Percentiles rank a stretch among this genome's conserved stretches.
Evolutionary conservation across 768 basidiomycete species (phyloP).

Genomic region (Auriscalpium vulgare): DNA sequence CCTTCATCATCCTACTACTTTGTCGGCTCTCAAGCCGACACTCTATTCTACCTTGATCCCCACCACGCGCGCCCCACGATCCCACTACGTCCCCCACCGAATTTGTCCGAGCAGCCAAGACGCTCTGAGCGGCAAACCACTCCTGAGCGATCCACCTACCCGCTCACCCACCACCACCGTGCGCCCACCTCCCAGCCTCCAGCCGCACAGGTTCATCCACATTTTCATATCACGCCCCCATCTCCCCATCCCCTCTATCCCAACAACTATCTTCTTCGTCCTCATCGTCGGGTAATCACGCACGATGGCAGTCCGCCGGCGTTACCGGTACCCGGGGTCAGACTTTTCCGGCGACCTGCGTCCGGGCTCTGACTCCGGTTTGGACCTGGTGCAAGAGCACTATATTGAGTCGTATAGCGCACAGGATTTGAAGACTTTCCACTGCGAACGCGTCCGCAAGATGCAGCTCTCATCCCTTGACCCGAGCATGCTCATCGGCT

Average conservation of each 20-base stretch:
- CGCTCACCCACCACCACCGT: slow-evolving; percentile 17
- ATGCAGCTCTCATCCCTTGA: slow-evolving; percentile 88
- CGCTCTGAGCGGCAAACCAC: slow-evolving; percentile 8
- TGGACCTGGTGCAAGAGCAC: slow-evolving; percentile 47
- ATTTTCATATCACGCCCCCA: slow-evolving; percentile 49
- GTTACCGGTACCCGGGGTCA: slow-evolving; percentile 25
- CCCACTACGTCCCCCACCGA: slow-evolving; percentile 50
- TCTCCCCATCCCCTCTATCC: slow-evolving; percentile 59
- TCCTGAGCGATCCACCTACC: slow-evolving; percentile 3
- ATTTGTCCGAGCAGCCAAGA: neutral
- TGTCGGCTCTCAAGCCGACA: slow-evolving; percentile 85
- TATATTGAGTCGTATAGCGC: slow-evolving; percentile 68
- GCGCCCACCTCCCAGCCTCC: slow-evolving; percentile 18
- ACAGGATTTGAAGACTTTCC: slow-evolving; percentile 79
- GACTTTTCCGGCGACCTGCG: slow-evolving; percentile 4
- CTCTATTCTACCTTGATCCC: slow-evolving; percentile 77
- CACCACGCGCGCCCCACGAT: slow-evolving; percentile 74
- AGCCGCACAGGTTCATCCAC: slow-evolving; percentile 22
- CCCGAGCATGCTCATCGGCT: slow-evolving; percentile 96
- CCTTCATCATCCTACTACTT: slow-evolving; percentile 99
- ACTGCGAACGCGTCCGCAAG: slow-evolving; percentile 94
- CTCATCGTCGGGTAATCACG: slow-evolving; percentile 24
- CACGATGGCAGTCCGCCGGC: slow-evolving; percentile 26
- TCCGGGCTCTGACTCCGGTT: slow-evolving; percentile 1
- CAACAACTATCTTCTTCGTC: slow-evolving; percentile 48